Conservation (phyloP, 306 rosid genomes). For the Hylodesmum podocarpum region DNA sequence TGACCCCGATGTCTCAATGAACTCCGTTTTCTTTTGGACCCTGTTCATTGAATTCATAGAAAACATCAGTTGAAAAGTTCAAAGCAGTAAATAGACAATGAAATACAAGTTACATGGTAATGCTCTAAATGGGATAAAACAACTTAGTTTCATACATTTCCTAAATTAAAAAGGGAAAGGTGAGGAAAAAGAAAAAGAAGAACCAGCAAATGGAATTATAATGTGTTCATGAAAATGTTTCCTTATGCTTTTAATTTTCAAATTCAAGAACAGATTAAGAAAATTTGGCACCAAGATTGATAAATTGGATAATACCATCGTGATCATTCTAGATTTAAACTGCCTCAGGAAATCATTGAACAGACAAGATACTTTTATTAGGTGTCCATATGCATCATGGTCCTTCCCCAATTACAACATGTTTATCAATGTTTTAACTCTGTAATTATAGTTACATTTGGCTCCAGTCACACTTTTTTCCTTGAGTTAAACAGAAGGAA, state of each 20-base stretch:
- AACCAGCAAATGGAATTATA: not conserved
- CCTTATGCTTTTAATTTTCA: not conserved
- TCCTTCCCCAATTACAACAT: not conserved
- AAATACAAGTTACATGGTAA: not conserved
- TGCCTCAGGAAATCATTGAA: not conserved
- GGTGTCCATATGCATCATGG: not conserved
- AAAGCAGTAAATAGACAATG: not conserved
- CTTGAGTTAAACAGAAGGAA: not conserved
- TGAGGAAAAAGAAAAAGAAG: not conserved
- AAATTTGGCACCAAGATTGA: not conserved
- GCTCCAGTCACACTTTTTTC: not conserved
- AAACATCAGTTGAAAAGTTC: conserved; percentile 12
- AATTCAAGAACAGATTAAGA: not conserved
- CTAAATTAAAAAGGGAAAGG: not conserved
- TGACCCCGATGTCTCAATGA: conserved; percentile 12
- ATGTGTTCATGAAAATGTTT: not conserved
- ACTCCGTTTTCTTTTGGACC: conserved; percentile 32
- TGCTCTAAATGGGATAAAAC: not conserved
- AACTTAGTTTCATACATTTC: not conserved
- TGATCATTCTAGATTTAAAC: not conserved
- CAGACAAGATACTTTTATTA: not conserved
- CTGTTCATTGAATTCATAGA: conserved; percentile 30
- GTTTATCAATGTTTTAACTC: not conserved
- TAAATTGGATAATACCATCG: not conserved
- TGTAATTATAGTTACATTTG: not conserved